These are phyloP conservation scores for Quercus aquifolioides DNA, from an alignment of 306 rosid species.

Conservation along the genomic window DNA sequence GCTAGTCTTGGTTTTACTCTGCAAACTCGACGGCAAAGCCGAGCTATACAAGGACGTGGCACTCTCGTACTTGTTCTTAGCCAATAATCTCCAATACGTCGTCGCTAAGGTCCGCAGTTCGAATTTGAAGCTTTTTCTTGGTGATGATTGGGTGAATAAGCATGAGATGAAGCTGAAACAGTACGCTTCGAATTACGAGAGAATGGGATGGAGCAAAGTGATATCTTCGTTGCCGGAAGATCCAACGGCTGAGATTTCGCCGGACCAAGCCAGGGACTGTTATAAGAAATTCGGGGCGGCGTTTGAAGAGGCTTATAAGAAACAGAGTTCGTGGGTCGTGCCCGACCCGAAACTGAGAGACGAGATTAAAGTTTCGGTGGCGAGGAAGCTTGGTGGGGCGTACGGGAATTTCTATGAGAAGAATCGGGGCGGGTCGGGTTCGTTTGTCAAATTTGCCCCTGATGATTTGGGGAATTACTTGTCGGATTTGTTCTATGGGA, in stretches of 20 bases:
- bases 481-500: conserved; percentile 52
- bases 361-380: conserved; percentile 47
- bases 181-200: conserved; percentile 63
- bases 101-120: conserved; percentile 57
- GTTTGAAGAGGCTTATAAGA: conserved; percentile 47
- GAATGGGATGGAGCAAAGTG: conserved; percentile 76
- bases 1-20: conserved; percentile 70
- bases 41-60: conserved; percentile 67
- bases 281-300: conserved; percentile 39
- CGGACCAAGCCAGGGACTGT: conserved; percentile 37
- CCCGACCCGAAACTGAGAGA: conserved; percentile 56
- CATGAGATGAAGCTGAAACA: conserved; percentile 70
- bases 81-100: conserved; percentile 89
- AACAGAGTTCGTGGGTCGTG: conserved; percentile 61
- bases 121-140: conserved; percentile 48
- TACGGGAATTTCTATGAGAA: conserved; percentile 39
- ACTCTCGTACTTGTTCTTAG: conserved; percentile 73
- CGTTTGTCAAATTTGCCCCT: conserved; percentile 34
- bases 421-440: conserved; percentile 31
- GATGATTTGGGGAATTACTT: conserved; percentile 52
- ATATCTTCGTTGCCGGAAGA: conserved; percentile 44
- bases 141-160: conserved; percentile 58
- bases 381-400: conserved; percentile 28
- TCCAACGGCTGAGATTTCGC: conserved; percentile 45
- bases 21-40: conserved; percentile 76